These are phyloP conservation scores for Hirsutella minnesotensis DNA, from an alignment of 2,329 filamentous ascomycete species.

Conservation along the genomic window DNA sequence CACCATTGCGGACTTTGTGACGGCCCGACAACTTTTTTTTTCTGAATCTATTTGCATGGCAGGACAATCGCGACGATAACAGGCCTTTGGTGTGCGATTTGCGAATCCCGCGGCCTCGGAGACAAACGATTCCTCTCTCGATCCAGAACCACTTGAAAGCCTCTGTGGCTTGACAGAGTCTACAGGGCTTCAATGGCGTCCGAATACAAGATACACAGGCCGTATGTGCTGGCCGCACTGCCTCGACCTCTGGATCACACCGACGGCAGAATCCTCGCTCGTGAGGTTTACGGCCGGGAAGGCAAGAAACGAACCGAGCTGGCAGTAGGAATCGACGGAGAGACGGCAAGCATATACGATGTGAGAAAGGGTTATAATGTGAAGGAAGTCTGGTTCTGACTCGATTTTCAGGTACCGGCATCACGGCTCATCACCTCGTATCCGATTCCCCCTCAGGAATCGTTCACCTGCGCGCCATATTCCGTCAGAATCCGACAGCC, in stretches of 20 bases:
- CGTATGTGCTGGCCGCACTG: constrained; percentile 49
- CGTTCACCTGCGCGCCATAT: constrained; percentile 49
- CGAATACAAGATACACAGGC: constrained; percentile 50
- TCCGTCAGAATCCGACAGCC: constrained; percentile 42
- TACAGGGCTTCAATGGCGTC: constrained; percentile 33
- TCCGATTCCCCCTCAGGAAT: constrained; percentile 52
- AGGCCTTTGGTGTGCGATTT: background rate
- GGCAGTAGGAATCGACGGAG: constrained; percentile 52
- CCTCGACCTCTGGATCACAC: constrained; percentile 44
- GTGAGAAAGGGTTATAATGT: too few species aligned
- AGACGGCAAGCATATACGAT: constrained; percentile 55
- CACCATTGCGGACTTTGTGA: constrained; percentile 22
- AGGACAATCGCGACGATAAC: background rate
- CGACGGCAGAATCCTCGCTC: constrained; percentile 40
- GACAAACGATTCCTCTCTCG: background rate
- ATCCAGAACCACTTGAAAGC: background rate
- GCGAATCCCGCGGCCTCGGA: background rate
- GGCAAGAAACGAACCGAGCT: constrained; percentile 53
- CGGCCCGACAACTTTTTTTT: constrained; percentile 21
- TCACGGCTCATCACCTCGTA: constrained; percentile 54
- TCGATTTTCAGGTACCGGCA: constrained; percentile 38
- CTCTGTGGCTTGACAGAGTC: background rate
- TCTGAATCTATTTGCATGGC: constrained; percentile 2
- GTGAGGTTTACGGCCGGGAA: constrained; percentile 49
- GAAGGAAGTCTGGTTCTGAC: constrained; percentile 6